Conservation (phyloP, 2,329 filamentous ascomycete species). For the Penicillium sp. region DNA sequence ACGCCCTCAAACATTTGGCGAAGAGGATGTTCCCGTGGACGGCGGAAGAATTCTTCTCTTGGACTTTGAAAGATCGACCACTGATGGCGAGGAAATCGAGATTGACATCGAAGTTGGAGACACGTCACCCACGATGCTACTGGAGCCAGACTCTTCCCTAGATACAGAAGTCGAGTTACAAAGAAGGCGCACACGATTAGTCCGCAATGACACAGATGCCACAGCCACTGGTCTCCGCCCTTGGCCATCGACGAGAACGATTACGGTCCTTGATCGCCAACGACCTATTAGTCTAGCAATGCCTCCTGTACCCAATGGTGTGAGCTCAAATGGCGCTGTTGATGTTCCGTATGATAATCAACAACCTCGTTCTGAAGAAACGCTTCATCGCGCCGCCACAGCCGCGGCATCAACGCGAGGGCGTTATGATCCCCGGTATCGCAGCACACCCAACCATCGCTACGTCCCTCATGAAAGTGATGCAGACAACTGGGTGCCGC, state of each 20-base stretch:
- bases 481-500: conserved; percentile 84
- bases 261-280: conserved; percentile 26
- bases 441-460: conserved; percentile 33
- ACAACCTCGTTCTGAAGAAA: conserved; percentile 67
- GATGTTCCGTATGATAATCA: conserved; percentile 73
- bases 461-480: conserved; percentile 83
- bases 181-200: conserved; percentile 68
- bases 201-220: conserved; percentile 49
- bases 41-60: conserved; percentile 71
- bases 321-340: neutral
- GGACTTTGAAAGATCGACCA: conserved; percentile 67
- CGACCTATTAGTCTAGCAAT: conserved; percentile 31
- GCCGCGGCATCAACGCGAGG: conserved; percentile 73
- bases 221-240: conserved; percentile 39
- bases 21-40: conserved; percentile 75
- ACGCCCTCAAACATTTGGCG: conserved; percentile 60
- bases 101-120: conserved; percentile 73
- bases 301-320: conserved; percentile 20
- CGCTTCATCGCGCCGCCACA: conserved; percentile 68
- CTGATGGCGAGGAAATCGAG: conserved; percentile 57
- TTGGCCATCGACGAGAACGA: conserved; percentile 17
- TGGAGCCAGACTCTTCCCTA: conserved; percentile 72
- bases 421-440: conserved; percentile 57
- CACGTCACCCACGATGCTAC: conserved; percentile 65
- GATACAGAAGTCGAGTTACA: conserved; percentile 78